Base-by-base conservation (phyloP, 345 rosid species). In the Camelina hispida region DNA sequence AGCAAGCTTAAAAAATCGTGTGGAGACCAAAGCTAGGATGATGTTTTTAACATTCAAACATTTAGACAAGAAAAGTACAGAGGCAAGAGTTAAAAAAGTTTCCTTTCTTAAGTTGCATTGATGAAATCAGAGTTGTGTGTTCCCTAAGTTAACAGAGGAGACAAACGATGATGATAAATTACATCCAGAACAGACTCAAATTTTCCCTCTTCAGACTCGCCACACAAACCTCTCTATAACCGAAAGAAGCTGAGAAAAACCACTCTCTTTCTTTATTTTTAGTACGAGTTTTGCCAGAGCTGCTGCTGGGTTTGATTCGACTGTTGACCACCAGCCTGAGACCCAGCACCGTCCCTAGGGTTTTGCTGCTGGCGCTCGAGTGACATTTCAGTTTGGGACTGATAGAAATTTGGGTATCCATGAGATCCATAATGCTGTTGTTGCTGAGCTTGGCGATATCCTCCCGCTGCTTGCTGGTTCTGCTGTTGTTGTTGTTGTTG, bases 201-300 rank as follows among this genome's bases (percentile, higher is more conserved):
- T 34, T 34, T 37, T 60, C 20, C 30, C 47, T 56, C 52, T 60
- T 62, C 64, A 44, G 43, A 64, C 76, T 55, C 71, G 53, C 75
- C 69, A 69, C 65, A 55, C 71, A 70, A 18, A 47, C 67, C 71
- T 63, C 71, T 63, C 76, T 71, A 70, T 55, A 56, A 56, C 71
- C 15, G 65, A 62, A 62, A 62, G 70, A 63, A 62, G 71, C 60
- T 15, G 17, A 40, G 46, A 63, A 46, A 63, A 40, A 8, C 2
- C 62, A 16, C 58, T 17, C 76, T 38, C 72, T 70, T 64, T 62
- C 66, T 37, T 70, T 47, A 37, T 71, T 87, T 78, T 87, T 80
- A 94, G 93, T 95, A 95, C 81, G 84, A 83, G 87, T 92, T 92
- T 82, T 87, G 97, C 99, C 97, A 95, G 17, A 95, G 62, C 84